Evolutionary conservation across 805 yeast genomes (phyloP), one percentile per base, ranked within the genome.

Genomic region (Ogataea sp.): DNA sequence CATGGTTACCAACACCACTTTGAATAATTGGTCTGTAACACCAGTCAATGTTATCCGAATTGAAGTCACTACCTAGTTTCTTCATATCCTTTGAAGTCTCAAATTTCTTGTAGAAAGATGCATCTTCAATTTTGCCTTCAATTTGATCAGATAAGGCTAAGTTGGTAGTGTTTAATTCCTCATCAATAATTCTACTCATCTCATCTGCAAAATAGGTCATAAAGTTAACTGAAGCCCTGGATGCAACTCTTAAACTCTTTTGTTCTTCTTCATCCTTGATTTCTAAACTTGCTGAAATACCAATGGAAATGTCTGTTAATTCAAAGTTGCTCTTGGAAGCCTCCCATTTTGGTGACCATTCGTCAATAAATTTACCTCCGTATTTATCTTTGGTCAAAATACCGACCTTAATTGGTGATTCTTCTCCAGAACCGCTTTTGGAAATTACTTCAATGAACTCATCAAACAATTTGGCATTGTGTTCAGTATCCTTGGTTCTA

Each of bases 11-110:
- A 27, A 86, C 87, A 39, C 95, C 95, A 49, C 94, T 82, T 64
- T 87, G 95, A 39, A 88, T 73, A 38, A 88, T 84, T 23, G 97
- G 97, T 40, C 88, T 78, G 59, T 85, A 87, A 48, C 95, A 84
- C 96, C 97, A 90, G 58, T 90, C 97, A 17, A 90, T 64, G 46
- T 78, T 74, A 44, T 75, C 78, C 5, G 81, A 67, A 52, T 87
- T 95, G 44, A 88, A 82, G 39, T 83, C 90, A 26, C 73, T 65
- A 34, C 83, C 80, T 36, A 76, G 56, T 47, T 73, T 72, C 51
- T 78, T 75, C 51, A 75, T 56, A 18, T 55, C 38, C 29, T 75
- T 77, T 40, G 63, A 54, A 3, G 65, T 62, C 13, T 68, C 68
- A 59, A 68, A 68, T 31, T 61, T 58, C 41, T 70, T 70, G 58